Evolutionary conservation across 495 filamentous ascomycete species (phyloP).

Genomic region (Astrocystis sublimbata): DNA sequence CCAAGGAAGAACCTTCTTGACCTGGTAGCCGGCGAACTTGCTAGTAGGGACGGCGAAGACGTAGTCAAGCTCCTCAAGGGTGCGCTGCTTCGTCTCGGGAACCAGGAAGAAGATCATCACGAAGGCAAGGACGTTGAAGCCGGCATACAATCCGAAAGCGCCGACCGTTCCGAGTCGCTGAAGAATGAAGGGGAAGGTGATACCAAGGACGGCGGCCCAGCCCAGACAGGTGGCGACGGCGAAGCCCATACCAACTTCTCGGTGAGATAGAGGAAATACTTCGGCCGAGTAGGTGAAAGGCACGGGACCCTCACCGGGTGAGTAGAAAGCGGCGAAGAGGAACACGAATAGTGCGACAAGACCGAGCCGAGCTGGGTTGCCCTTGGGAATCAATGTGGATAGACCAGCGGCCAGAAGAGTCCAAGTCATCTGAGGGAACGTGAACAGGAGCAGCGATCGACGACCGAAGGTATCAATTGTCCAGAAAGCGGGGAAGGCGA

Average conservation of each 20-base stretch:
- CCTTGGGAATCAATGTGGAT: constrained; percentile 67
- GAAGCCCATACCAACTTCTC: constrained; percentile 74
- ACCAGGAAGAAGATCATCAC: constrained; percentile 68
- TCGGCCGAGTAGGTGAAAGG: constrained; percentile 82
- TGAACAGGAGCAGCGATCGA: constrained; percentile 74
- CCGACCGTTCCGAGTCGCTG: constrained; percentile 51
- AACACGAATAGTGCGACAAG: constrained; percentile 71
- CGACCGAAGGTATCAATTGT: constrained; percentile 87
- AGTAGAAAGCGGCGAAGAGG: constrained; percentile 72
- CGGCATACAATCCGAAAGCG: constrained; percentile 62
- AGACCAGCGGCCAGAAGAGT: constrained; percentile 72
- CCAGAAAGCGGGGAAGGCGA: constrained; percentile 78
- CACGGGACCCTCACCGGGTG: constrained; percentile 78
- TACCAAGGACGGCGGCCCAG: constrained; percentile 64
- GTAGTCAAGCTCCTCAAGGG: constrained; percentile 80
- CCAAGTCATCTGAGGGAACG: constrained; percentile 84
- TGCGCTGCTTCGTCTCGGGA: constrained; percentile 68
- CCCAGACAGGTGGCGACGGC: constrained; percentile 68
- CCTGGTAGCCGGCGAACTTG: constrained; percentile 65
- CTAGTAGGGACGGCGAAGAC: constrained; percentile 73
- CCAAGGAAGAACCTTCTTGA: constrained; percentile 62
- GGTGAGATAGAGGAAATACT: constrained; percentile 72
- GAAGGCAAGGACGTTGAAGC: constrained; percentile 62
- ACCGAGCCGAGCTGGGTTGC: constrained; percentile 27
- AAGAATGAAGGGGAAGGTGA: constrained; percentile 69